Evolutionary conservation across 1,139 yeast species (phyloP), one percentile per base, ranked within the genome.

Genomic region (Candida freyschussii): DNA sequence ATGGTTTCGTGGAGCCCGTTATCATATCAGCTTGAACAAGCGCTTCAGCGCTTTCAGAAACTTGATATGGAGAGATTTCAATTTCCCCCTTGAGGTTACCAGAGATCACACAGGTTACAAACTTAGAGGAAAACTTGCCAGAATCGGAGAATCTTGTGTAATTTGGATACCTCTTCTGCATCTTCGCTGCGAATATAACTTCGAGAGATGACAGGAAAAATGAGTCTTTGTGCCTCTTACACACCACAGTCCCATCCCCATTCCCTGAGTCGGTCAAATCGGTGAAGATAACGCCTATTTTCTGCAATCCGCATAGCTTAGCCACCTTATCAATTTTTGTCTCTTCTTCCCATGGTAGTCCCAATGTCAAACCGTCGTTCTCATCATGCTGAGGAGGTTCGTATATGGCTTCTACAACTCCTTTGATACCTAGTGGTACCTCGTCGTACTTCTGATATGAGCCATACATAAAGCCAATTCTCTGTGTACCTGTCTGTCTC

Each of bases 301-400:
- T 79, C 32, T 64, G 59, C 20, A 89, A 57, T 0, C 94, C 95
- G 52, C 87, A 69, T 16, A 62, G 49, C 5, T 45, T 42, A 0
- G 89, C 87, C n/a, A 81, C 50, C 13, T 58, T 53, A 43, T 81
- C 76, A 6, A 83, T 70, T 9, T 52, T 48, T 5, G 56, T 53
- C 45, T 74, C 78, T 43, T 78, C 74, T 29, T 73, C 78, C 78
- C 84, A 74, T 0, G 69, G 67, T 7, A 59, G 47, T 18, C 48
- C 53, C 47, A 89, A 59, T 0, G 86, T 73, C 7, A 91, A 53
- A 1, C 98, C 96, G 58, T 91, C 98, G 32, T 75, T 70, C 50
- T 84, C 95, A 45, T 82, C 91, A 10, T 70, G 65, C 57, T 91
- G 99, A 5, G 95, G 84, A 1, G 96, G 95, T 53, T 93, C 99